Evolutionary conservation across 495 filamentous ascomycete genomes (phyloP).

Genomic region (Penicillium subrubescens): DNA sequence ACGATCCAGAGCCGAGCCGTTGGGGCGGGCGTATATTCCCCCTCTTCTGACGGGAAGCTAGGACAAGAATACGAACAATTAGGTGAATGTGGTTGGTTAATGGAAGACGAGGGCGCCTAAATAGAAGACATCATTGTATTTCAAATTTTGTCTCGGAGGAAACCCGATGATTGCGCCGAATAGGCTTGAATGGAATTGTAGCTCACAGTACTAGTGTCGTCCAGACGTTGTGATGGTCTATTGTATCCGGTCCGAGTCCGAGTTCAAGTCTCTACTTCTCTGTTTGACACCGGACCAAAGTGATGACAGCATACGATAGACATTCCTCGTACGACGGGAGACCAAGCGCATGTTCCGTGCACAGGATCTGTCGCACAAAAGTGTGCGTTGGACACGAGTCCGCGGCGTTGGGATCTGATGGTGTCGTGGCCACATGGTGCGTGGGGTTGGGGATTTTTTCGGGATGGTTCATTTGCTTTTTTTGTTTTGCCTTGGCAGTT

Average conservation of each 20-base stretch:
- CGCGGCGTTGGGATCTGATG: not conserved
- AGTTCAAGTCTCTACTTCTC: not conserved
- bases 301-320: conserved; percentile 15
- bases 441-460: not conserved
- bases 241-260: not conserved
- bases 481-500: too few relatives aligned
- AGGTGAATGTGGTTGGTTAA: not conserved
- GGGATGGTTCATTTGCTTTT: not conserved
- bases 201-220: not conserved
- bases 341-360: conserved; percentile 9
- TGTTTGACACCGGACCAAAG: not conserved
- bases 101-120: not conserved
- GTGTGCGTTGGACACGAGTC: conserved; percentile 16
- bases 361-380: conserved; percentile 9
- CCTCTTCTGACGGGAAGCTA: not conserved
- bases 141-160: not conserved
- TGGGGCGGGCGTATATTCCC: not conserved
- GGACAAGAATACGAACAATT: not conserved
- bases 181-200: not conserved
- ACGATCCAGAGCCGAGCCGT: not conserved
- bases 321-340: conserved; percentile 14
- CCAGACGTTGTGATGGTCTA: not conserved
- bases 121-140: not conserved
- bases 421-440: conserved; percentile 14
- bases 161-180: not conserved